A percentile compares a stretch with the other conserved stretches of the same genome.
These are phyloP conservation scores for Angomonas ambiguus DNA, from an alignment of 208 protist genomes.

Conservation along the genomic window DNA sequence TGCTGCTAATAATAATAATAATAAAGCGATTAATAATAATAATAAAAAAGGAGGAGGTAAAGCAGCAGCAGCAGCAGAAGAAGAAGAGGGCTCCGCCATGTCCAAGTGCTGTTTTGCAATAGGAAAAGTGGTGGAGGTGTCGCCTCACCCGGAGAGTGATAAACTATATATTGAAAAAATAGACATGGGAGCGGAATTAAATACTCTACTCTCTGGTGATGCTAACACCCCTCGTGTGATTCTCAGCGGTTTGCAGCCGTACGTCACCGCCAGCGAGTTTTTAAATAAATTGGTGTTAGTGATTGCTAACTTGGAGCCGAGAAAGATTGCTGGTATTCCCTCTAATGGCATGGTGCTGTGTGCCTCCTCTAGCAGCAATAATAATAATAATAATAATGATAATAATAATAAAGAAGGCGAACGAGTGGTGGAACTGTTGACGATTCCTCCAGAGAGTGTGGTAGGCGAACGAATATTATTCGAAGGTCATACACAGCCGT, in stretches of 20 bases:
- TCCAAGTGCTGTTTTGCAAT: slow-evolving; percentile 82
- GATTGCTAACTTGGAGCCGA: slow-evolving; percentile 92
- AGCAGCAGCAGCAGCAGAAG: not conserved
- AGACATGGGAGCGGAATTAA: slow-evolving; percentile 85
- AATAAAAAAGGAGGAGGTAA: slow-evolving; percentile 10
- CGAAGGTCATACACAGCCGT: slow-evolving; percentile 70
- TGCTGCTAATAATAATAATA: slow-evolving; percentile 1
- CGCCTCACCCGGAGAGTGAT: slow-evolving; percentile 82
- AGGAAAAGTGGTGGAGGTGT: slow-evolving; percentile 85
- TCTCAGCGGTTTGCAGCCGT: slow-evolving; percentile 87
- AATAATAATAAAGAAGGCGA: too few species aligned
- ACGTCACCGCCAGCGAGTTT: slow-evolving; percentile 81
- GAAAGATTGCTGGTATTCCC: slow-evolving; percentile 88
- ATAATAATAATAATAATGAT: too few species aligned
- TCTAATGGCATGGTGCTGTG: slow-evolving; percentile 93
- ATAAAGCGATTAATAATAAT: not conserved
- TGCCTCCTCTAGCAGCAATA: slow-evolving; percentile 59
- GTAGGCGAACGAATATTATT: slow-evolving; percentile 89
- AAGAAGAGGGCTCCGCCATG: slow-evolving; percentile 55
- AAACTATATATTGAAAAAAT: slow-evolving; percentile 93
- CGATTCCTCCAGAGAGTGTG: slow-evolving; percentile 76
- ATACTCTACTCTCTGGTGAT: slow-evolving; percentile 42
- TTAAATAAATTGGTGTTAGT: slow-evolving; percentile 80
- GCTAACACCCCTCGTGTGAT: slow-evolving; percentile 69
- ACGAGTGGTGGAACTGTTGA: slow-evolving; percentile 74